Conservation (phyloP, 495 filamentous ascomycete species). For the Penicillium arizonense region DNA sequence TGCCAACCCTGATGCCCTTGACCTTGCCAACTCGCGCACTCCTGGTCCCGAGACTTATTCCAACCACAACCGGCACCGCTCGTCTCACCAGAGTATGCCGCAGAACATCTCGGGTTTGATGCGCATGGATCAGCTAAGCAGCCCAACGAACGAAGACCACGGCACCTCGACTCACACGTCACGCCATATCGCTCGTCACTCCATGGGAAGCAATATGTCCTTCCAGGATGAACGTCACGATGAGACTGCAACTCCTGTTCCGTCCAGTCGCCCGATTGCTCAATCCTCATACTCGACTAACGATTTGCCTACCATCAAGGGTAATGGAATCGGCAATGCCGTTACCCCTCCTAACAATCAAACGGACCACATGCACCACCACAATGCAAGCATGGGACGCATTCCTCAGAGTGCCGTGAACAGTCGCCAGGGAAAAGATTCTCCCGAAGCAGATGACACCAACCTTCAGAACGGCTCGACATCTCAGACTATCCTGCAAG, state of each 20-base stretch:
- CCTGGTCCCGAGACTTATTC: constrained; percentile 66
- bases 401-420: constrained; percentile 62
- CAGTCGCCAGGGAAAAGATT: constrained; percentile 66
- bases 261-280: constrained; percentile 32
- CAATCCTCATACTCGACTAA: constrained; percentile 88
- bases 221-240: constrained; percentile 29
- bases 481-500: constrained; percentile 70
- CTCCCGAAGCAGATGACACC: constrained; percentile 47
- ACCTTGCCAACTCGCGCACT: constrained; percentile 71
- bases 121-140: constrained; percentile 32
- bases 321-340: constrained; percentile 45
- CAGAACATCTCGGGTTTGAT: constrained; percentile 52
- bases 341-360: constrained; percentile 60
- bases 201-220: constrained; percentile 54
- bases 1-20: constrained; percentile 75
- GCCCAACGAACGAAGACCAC: constrained; percentile 20
- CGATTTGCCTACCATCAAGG: constrained; percentile 86
- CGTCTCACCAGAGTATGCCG: constrained; percentile 77
- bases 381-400: constrained; percentile 77
- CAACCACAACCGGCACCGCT: constrained; percentile 69
- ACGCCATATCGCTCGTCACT: constrained; percentile 44
- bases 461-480: constrained; percentile 42
- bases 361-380: constrained; percentile 78
- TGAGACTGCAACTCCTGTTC: constrained; percentile 23
- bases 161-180: constrained; percentile 13